Evolutionary conservation across 2,329 filamentous ascomycete species (phyloP), one percentile per base, ranked within the genome.

Genomic region (Rosellinia necatrix): DNA sequence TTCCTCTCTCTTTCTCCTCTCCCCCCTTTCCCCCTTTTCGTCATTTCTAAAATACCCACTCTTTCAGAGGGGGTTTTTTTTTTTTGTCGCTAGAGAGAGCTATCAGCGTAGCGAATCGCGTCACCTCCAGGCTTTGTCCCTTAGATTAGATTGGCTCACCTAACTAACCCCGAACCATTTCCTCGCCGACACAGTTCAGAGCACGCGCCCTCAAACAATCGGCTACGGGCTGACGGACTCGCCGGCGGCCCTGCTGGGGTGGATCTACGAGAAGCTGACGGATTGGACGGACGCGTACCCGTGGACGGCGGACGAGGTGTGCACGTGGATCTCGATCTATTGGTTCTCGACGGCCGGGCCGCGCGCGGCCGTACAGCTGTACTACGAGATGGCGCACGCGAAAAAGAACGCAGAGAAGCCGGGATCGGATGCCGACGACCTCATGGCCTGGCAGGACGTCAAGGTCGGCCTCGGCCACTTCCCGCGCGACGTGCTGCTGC

Each of bases 241-340:
- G 4, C 90, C 90, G 0, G 81, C 89, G 0, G 88, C 80, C 0
- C 72, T 92, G 4, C 75, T 93, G 0, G 83, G 87, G 0, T 93
- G 90, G 90, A 84, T 93, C 27, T 89, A 89, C 61, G 90, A 93
- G 72, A 93, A 93, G 69, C 74, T 93, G 19, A 81, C 86, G 55
- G 85, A 88, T 62, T 93, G 89, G 90, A 87, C 86, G 0, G 89
- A 92, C 64, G 66, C 61, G 0, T 91, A 91, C 66, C 74, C 81
- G 0, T 92, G 88, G 89, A 87, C 83, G 0, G 85, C 90, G 55
- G 87, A 91, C 46, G 89, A 92, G 72, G 80, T 92, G 5, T 72
- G 90, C 19, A 89, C 85, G 0, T 93, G 89, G 90, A 73, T 92
- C 1, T 83, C 78, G 46, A 80, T 92, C 21, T 92, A 92, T 69